Evolutionary conservation across 345 rosid genomes (phyloP).

Genomic region (Pugionium dolabratum): DNA sequence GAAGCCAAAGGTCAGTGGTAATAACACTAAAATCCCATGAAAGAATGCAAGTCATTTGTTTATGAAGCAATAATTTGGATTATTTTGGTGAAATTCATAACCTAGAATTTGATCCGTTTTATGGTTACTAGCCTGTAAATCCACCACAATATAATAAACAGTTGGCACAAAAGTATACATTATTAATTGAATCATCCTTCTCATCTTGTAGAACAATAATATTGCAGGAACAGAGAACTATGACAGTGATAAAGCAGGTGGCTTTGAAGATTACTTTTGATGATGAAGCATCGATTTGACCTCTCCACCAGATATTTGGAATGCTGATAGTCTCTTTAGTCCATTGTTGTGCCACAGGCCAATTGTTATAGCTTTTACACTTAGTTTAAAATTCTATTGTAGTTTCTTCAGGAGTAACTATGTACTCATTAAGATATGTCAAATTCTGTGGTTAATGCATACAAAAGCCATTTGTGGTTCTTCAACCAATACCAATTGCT

Average conservation of each 20-base stretch:
- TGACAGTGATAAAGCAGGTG: constrained; percentile 63
- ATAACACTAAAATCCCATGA: constrained; percentile 36
- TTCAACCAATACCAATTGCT: constrained; percentile 17
- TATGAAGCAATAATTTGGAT: not conserved
- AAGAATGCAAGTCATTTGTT: not conserved
- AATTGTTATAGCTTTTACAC: constrained; percentile 23
- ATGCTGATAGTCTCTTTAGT: constrained; percentile 1
- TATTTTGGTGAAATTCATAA: not conserved
- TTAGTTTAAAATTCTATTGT: constrained; percentile 27
- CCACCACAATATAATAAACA: constrained; percentile 1
- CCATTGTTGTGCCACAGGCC: constrained; percentile 37
- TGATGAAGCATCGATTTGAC: constrained; percentile 27
- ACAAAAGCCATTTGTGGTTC: constrained; percentile 29
- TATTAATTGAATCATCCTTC: constrained; percentile 26
- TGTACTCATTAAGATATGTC: constrained; percentile 24
- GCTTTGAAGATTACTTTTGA: constrained; percentile 86
- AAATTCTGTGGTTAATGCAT: constrained; percentile 16
- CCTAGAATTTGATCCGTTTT: not conserved
- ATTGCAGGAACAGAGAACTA: constrained; percentile 59
- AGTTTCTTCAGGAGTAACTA: constrained; percentile 20
- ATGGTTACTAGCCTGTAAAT: constrained; percentile 5
- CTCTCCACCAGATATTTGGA: constrained; percentile 20
- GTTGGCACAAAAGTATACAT: constrained; percentile 24
- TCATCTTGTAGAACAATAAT: constrained; percentile 40
- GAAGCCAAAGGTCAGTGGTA: constrained; percentile 56